Conservation (phyloP, 768 basidiomycete species). For the Hericium rajendrae region DNA sequence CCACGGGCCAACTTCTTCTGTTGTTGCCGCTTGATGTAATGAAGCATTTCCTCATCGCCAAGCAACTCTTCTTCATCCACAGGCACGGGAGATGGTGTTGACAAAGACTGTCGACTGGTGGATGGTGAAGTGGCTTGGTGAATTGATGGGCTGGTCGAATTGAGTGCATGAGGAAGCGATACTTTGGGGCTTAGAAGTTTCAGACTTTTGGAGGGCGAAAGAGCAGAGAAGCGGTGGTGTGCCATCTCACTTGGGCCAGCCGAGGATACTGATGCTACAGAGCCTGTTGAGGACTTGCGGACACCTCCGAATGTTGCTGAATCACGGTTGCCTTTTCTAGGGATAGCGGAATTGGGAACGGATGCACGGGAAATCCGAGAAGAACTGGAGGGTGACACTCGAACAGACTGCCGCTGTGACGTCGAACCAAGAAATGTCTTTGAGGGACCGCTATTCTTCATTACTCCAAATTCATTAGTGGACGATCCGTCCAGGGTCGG, state of each 20-base stretch:
- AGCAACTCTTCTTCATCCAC: slow-evolving; percentile 80
- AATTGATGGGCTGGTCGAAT: slow-evolving; percentile 44
- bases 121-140: slow-evolving; percentile 55
- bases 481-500: slow-evolving; percentile 39
- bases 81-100: slow-evolving; percentile 72
- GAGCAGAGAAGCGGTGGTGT: slow-evolving; percentile 66
- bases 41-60: slow-evolving; percentile 96
- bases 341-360: slow-evolving; percentile 33
- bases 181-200: slow-evolving; percentile 78
- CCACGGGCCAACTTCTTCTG: slow-evolving; percentile 79
- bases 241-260: slow-evolving; percentile 32
- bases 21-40: slow-evolving; percentile 85
- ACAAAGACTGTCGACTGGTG: slow-evolving; percentile 64
- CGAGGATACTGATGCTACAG: slow-evolving; percentile 59
- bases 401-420: slow-evolving; percentile 44
- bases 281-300: slow-evolving; percentile 77
- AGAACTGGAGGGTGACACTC: slow-evolving; percentile 46
- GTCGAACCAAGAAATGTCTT: slow-evolving; percentile 34
- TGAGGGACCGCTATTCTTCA: slow-evolving; percentile 50
- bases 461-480: slow-evolving; percentile 73
- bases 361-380: slow-evolving; percentile 42
- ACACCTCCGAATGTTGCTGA: slow-evolving; percentile 70
- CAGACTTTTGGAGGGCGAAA: slow-evolving; percentile 78
- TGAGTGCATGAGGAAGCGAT: slow-evolving; percentile 46
- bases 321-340: slow-evolving; percentile 66